phyloP scores from a whole-genome alignment of 2,329 filamentous ascomycete species.

The Cladosporium velox region DNA sequence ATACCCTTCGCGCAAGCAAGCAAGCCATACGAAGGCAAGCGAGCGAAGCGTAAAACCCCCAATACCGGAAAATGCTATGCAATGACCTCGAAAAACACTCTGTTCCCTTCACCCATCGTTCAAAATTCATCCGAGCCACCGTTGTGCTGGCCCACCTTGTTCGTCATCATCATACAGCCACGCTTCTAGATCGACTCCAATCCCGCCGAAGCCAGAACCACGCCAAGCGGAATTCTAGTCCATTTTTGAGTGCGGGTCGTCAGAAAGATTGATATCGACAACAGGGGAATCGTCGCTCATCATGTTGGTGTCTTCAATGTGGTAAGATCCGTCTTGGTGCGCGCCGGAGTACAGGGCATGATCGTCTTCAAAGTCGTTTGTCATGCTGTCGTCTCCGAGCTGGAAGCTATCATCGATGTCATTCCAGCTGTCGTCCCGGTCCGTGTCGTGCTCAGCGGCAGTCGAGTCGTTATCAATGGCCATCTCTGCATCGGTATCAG shows the following conservation, averaged over 20 bases:
- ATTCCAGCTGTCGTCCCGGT: slow-evolving; percentile 12
- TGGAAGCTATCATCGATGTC: slow-evolving; percentile 2
- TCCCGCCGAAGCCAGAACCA: not conserved
- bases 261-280: slow-evolving; percentile 9
- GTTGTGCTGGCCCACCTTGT: not conserved
- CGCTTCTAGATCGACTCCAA: not conserved
- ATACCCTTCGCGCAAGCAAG: not conserved
- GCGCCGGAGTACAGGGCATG: not conserved
- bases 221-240: slow-evolving; percentile 6
- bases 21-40: not conserved
- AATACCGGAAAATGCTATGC: not conserved
- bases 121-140: not conserved
- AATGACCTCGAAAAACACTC: not conserved
- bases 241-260: slow-evolving; percentile 15
- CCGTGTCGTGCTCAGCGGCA: slow-evolving; percentile 9
- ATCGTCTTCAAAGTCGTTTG: not conserved
- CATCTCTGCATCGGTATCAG: slow-evolving; percentile 21
- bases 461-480: slow-evolving; percentile 19
- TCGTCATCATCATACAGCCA: slow-evolving; percentile 10
- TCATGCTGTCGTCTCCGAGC: not conserved
- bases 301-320: slow-evolving; percentile 14
- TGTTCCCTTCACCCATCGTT: not conserved
- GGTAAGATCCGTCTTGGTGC: not conserved
- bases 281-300: slow-evolving; percentile 11
- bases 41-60: not conserved